Evolutionary conservation across 139 green algal genomes (phyloP).

Genomic region (Chlamydomonas incerta): DNA sequence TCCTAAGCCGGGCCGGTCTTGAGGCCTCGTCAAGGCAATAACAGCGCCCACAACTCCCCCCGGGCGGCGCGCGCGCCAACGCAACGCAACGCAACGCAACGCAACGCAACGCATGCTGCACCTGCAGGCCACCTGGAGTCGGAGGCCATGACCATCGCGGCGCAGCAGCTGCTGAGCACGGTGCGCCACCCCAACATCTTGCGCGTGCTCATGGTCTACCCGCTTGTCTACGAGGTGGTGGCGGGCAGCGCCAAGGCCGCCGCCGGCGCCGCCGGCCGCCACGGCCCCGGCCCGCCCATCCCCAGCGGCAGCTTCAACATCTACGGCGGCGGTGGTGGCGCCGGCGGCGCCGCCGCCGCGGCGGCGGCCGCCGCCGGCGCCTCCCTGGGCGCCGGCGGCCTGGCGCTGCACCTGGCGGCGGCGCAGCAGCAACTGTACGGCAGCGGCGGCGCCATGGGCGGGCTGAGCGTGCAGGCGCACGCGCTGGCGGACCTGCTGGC

Average conservation of each 20-base stretch:
- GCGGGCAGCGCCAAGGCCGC: neutral
- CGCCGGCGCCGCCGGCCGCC: no score
- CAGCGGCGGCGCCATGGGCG: neutral
- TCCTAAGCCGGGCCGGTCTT: no score
- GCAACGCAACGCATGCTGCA: no score
- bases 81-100: no score
- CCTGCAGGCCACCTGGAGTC: constrained; percentile 40
- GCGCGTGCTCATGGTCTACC: constrained; percentile 56
- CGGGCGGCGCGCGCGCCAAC: no score
- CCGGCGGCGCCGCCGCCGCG: no score
- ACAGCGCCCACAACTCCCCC: no score
- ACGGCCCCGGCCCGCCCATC: neutral
- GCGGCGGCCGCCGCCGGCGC: no score
- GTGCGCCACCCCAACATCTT: constrained; percentile 42
- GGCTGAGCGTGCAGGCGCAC: neutral
- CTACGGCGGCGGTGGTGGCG: no score
- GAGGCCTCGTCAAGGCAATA: no score
- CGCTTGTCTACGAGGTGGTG: constrained; percentile 53
- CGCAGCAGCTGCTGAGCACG: constrained; percentile 5
- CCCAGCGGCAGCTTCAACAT: neutral
- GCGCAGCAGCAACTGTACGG: neutral
- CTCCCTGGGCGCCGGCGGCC: no score
- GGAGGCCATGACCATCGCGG: constrained; percentile 33
- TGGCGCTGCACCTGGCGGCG: neutral
- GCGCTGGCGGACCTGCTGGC: constrained; percentile 15